phyloP scores from a whole-genome alignment of 345 rosid genomes.

The Corymbia maculata region DNA sequence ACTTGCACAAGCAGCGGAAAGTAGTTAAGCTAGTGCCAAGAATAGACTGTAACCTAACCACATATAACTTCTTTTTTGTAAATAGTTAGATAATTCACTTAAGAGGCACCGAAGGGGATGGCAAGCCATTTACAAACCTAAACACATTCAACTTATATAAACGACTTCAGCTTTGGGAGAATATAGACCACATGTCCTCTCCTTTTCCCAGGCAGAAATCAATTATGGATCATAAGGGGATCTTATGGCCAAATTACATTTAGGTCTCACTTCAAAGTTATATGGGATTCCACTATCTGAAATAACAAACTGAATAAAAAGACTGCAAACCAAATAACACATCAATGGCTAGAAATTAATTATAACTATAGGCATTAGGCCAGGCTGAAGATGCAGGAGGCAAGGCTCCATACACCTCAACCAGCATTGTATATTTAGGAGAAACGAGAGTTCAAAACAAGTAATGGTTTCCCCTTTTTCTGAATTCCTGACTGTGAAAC shows the following conservation, averaged over 20 bases:
- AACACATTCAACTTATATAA: not conserved
- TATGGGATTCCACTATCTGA: not conserved
- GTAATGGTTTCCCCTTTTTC: not conserved
- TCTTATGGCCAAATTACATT: not conserved
- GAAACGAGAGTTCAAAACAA: not conserved
- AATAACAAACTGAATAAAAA: not conserved
- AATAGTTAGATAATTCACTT: not conserved
- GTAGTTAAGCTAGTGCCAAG: not conserved
- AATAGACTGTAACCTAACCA: not conserved
- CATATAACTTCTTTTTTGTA: not conserved
- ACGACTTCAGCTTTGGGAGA: not conserved
- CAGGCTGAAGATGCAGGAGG: not conserved
- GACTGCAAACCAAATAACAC: not conserved
- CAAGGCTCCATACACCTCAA: not conserved
- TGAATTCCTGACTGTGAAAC: not conserved
- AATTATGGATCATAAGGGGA: not conserved
- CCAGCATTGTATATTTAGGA: not conserved
- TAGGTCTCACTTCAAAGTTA: not conserved
- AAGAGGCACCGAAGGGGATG: not conserved
- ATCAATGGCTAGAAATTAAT: not conserved
- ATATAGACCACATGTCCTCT: not conserved
- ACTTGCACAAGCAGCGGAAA: not conserved
- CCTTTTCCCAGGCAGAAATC: not conserved
- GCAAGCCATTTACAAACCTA: not conserved
- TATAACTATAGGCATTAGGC: not conserved